Evolutionary conservation across 768 basidiomycete species (phyloP), one percentile per base, ranked within the genome.

Genomic region (Lentinula edodes): DNA sequence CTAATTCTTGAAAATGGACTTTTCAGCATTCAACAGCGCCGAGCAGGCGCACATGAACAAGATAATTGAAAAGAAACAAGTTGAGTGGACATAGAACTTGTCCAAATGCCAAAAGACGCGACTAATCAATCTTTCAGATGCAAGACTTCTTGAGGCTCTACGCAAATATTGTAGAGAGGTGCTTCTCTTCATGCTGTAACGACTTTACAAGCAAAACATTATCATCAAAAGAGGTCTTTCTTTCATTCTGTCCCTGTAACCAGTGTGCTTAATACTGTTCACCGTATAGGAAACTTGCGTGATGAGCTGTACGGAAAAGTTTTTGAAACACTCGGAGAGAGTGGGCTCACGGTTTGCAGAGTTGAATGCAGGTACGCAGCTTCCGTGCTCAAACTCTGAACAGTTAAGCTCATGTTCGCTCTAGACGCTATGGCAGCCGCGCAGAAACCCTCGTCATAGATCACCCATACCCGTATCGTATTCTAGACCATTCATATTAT

Each of bases 131-230:
- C 42, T 12, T 18, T 9, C 71, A 98, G 95, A 96, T 99, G 95
- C 93, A 96, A 82, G 96, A 98, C 79, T 98, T 99, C 70, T 80
- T 99, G 80, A 84, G 83, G 70, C 88, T 98, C 75, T 98, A 99
- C 76, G 91, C 93, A 23, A 90, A 87, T 70, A 83, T 99, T 60
- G 94, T 95, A 36, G 96, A 98, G 73, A 88, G 92, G 67, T 99
- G 96, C 74, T 99, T 99, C 83, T 93, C 81, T 68, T 81, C 91
- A 13, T 99, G 96, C 73, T 90, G 89, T 69, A 95, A 95, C 72
- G 96, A 99, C 72, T 98, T 99, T 69, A 98, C 95, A 28, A 91
- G 90, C 80, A 97, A 94, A 76, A 87, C 94, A 0, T 78, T 99
- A 61, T 91, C 90, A 10, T 87, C 88, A 35, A 97, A 97, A 81